Base-by-base conservation (phyloP, 2,329 filamentous ascomycete genomes). In the Beauveria sp. region DNA sequence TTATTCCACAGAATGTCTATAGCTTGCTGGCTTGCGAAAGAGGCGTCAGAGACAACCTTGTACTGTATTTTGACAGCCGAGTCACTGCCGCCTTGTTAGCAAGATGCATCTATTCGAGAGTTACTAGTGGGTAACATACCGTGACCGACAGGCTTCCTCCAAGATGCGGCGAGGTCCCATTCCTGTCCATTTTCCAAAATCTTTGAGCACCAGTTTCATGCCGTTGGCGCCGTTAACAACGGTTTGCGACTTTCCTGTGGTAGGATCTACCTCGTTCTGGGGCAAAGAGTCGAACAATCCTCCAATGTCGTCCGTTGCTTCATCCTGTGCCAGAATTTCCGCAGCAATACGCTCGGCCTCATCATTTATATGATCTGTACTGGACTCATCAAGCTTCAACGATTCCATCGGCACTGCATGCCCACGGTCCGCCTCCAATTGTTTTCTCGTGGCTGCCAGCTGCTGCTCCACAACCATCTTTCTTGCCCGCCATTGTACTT, bases 61-160 rank as follows among this genome's bases (percentile, higher is more conserved):
- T 88, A 94, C 3, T 75, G 77, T 26, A 96, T 74, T 66, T 82
- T 88, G 34, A 82, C 89, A 3, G 80, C 80, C 1, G 87, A 77
- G 70, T 96, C 91, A 73, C 91, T 89, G 64, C 6, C 34, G 59
- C 5, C 18, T 1, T 51, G 26, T 61, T 67, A 59, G 59, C 59
- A 63, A 41, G 10, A 41, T 30, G 18, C 30, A 24, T 9, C 30
- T n/a, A 24, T 34, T 20, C 7, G 34, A 20, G 16, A 16, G 30
- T 7, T 4, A 18, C 43, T 28, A n/a, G 34, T 14, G 34, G 34
- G 46, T 44, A 30, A 68, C 72, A 66, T 73, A 89, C 88, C 88
- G 88, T 64, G 91, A 84, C 67, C 89, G 87, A 71, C 92, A 96
- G n/a, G 90, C 84, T 72, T 97, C 92, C 71, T 97, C 92, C 14